Evolutionary conservation across 108 stramenopile species (phyloP).

Genomic region (Seminavis robusta): DNA sequence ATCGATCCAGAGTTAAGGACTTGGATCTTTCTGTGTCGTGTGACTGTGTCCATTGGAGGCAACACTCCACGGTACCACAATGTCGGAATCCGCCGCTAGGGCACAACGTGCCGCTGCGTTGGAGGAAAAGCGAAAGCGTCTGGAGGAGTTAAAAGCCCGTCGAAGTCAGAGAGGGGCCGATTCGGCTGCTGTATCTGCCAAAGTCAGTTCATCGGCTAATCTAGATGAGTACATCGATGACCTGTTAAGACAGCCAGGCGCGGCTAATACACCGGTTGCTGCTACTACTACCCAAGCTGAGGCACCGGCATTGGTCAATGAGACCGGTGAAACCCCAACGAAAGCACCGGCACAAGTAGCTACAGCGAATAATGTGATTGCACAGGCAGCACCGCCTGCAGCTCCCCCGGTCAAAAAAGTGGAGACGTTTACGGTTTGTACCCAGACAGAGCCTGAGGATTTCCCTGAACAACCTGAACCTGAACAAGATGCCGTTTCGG

Average conservation of each 20-base stretch:
- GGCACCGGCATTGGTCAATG: neutral
- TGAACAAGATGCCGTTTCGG: too few species aligned
- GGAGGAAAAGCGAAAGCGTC: constrained; percentile 69
- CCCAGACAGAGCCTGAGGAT: constrained; percentile 78
- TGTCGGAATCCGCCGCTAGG: constrained; percentile 17
- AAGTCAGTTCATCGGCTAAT: constrained; percentile 27
- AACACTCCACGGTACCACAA: constrained; percentile 3
- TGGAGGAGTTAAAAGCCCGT: constrained; percentile 76
- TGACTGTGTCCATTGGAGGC: too few species aligned
- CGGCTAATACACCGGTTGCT: constrained; percentile 5
- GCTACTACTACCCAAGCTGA: constrained; percentile 5
- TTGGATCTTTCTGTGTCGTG: too few species aligned
- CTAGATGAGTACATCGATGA: constrained; percentile 82
- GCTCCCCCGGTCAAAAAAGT: constrained; percentile 19
- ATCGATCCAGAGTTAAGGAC: too few species aligned
- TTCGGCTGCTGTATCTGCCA: constrained; percentile 3
- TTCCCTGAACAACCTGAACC: constrained; percentile 62
- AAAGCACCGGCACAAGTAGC: neutral
- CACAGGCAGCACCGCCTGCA: constrained; percentile 16
- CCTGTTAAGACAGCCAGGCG: constrained; percentile 44
- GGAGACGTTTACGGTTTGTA: constrained; percentile 75
- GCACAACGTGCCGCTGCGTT: constrained; percentile 49
- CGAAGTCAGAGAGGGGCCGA: constrained; percentile 35
- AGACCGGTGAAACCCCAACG: neutral
- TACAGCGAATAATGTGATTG: neutral